phyloP scores from a whole-genome alignment of 1,139 yeast species.

The Sugiyamaella neomexicana region DNA sequence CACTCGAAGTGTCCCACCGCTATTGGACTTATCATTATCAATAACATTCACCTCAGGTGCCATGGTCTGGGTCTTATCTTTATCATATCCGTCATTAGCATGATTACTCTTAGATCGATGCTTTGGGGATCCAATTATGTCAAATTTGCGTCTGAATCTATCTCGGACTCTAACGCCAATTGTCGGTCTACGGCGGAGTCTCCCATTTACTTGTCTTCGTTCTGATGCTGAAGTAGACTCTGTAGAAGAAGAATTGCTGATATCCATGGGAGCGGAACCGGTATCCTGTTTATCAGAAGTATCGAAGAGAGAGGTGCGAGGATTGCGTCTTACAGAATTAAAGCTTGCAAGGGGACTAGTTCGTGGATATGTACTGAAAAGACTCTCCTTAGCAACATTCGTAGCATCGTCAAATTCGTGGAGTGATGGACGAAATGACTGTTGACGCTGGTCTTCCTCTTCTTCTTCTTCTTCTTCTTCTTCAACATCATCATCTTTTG shows the following conservation, averaged over 20 bases:
- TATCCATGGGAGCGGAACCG: neutral
- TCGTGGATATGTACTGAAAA: neutral
- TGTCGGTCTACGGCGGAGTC: neutral
- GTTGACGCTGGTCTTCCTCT: neutral
- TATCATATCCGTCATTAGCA: neutral
- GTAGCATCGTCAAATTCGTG: neutral
- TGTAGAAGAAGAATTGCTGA: neutral
- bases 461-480: neutral
- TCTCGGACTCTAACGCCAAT: constrained; percentile 2
- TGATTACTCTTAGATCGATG: neutral
- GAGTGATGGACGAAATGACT: no score
- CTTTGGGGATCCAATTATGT: neutral
- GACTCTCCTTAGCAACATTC: neutral
- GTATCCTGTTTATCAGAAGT: neutral
- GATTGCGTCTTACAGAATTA: neutral
- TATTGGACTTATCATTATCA: neutral
- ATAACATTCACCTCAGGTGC: neutral
- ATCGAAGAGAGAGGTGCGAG: constrained; percentile 4
- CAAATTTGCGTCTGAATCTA: constrained; percentile 1
- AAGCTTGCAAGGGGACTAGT: neutral
- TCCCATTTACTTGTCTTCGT: neutral
- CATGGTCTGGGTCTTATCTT: neutral
- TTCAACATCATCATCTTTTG: neutral
- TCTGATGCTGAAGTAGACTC: neutral
- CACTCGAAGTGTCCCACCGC: constrained; percentile 3